Evolutionary conservation across 352 stramenopile genomes (phyloP), one percentile per base, ranked within the genome.

Genomic region (Aphanomyces cochlioides): DNA sequence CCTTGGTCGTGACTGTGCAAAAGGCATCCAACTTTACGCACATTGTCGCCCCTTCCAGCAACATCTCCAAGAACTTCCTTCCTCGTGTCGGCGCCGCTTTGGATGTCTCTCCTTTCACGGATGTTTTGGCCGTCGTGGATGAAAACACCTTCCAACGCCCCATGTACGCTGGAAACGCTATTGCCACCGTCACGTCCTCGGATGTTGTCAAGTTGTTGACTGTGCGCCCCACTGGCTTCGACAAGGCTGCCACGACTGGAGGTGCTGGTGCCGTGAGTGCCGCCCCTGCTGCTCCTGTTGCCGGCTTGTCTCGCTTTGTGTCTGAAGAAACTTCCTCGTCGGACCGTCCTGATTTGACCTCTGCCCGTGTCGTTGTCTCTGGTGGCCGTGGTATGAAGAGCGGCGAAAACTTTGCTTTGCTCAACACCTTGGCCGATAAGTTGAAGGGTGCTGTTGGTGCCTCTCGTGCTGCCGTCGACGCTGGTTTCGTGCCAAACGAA

Each of bases 381-480:
- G 98, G 98, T 36, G 98, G 98, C 58, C 90, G 97, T 41, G 98
- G 96, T 28, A 86, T 99, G 70, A 99, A 99, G 83, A 96, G 80
- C 76, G 93, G 92, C 28, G 96, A 99, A 67, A 99, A 99, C 79
- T 99, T 99, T 78, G 82, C 91, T 47, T 89, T 99, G 77, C 84
- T 99, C 56, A 98, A 99, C 80, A 90, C 87, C 73, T 80, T 99
- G 53, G 98, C 97, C 0, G 97, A 99, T 78, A 99, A 99, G 78
- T 79, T 99, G 5, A 95, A 95, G 53, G 97, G 90, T 54, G 97
- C 97, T 10, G 97, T 99, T 13, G 98, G 98, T 56, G 98, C 97
- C 17, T 98, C 92, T 28, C 90, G 98, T 65, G 97, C 97, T 3
- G 98, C 97, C 6, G 98, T 99, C 21, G 98, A 99, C 80, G 97